Evolutionary conservation across 495 filamentous ascomycete species (phyloP), one percentile per base, ranked within the genome.

Genomic region (Penicillium canescens): DNA sequence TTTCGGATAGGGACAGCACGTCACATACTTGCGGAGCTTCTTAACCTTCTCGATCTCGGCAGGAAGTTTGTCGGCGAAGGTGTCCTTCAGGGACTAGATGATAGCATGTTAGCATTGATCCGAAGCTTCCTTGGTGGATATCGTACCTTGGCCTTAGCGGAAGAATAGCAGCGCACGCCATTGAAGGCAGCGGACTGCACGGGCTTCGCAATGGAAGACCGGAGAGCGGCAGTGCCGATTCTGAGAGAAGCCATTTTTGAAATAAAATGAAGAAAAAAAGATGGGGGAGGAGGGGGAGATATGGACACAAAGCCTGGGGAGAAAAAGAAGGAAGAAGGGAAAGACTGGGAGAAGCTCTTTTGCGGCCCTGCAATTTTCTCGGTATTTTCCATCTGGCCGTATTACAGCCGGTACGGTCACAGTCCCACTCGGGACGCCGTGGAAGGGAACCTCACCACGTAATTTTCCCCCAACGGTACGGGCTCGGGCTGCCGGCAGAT

Each of bases 11-110:
- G 11, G 35, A 26, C 33, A 39, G 44, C 37, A 46, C 46, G 59
- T 39, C 57, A 64, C 86, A 69, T 85, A 95, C 91, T 96, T 96
- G 69, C 90, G 80, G 63, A 99, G 83, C 70, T 91, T 87, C 90
- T 98, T 99, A 77, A 99, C 92, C 85, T 98, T 89, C 77, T 99
- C 95, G 74, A 96, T 88, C 83, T 98, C 92, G 68, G 84, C 89
- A 55, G 94, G 94, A 47, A 98, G 83, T 67, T 90, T 86, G 71
- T 92, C 94, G 67, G 93, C 92, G 72, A 99, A 99, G 71, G 90
- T 92, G 66, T 99, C 94, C 81, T 99, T 99, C 69, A 99, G 79
- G 57, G 92, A 91, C 95, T 98, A 37, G 54, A 28, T 26, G 26
- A 23, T 13, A 40, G 16, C 11, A 16, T 2, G 41, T 66, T 58